These are phyloP conservation scores for Arachis hypogaea DNA, from an alignment of 306 rosid genomes.

Conservation along the genomic window DNA sequence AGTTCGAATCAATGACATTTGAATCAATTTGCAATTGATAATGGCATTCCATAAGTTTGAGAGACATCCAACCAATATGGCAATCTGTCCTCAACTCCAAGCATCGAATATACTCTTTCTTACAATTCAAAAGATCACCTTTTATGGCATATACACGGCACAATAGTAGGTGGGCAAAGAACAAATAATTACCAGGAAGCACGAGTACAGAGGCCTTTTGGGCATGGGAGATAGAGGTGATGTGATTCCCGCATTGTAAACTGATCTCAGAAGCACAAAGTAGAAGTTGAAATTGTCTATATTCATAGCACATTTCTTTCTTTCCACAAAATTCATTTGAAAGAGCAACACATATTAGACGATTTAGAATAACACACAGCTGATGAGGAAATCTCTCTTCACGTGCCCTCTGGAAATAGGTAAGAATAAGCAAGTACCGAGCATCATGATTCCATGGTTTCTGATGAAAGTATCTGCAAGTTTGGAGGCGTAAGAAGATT, in stretches of 20 bases:
- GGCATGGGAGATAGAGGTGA: constrained; percentile 65
- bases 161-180: constrained; percentile 79
- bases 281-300: constrained; percentile 76
- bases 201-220: constrained; percentile 60
- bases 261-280: constrained; percentile 93
- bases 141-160: constrained; percentile 75
- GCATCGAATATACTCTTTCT: constrained; percentile 63
- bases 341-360: constrained; percentile 64
- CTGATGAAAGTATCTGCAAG: constrained; percentile 74
- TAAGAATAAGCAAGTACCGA: constrained; percentile 82
- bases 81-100: constrained; percentile 73
- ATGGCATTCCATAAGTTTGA: constrained; percentile 68
- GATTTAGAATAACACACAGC: constrained; percentile 62
- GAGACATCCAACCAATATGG: constrained; percentile 87
- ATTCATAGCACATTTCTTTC: constrained; percentile 50
- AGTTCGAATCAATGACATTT: constrained; percentile 52
- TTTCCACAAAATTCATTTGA: constrained; percentile 52
- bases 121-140: constrained; percentile 59
- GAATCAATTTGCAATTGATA: constrained; percentile 50
- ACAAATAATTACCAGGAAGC: constrained; percentile 66
- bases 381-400: constrained; percentile 88
- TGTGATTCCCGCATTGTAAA: constrained; percentile 66
- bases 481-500: constrained; percentile 31
- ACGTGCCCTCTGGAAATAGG: constrained; percentile 81
- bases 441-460: constrained; percentile 84